Evolutionary conservation across 2,329 filamentous ascomycete genomes (phyloP).

Genomic region (Aspergillus vadensis): DNA sequence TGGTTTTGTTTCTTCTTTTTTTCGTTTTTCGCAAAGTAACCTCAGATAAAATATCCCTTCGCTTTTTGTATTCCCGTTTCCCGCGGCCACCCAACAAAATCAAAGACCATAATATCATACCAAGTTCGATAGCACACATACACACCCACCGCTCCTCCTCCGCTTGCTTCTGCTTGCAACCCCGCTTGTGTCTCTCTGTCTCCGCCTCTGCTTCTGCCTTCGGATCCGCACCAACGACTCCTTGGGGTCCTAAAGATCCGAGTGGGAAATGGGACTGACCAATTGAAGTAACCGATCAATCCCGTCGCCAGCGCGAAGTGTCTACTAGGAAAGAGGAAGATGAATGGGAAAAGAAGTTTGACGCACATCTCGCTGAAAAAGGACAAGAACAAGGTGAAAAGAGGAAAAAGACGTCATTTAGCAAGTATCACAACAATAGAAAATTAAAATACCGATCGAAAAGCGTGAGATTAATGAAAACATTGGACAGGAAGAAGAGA

Average conservation of each 20-base stretch:
- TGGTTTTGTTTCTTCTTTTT: constrained; percentile 20
- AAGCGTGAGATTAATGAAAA: constrained; percentile 19
- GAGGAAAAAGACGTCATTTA: constrained; percentile 18
- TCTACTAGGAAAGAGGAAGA: constrained; percentile 23
- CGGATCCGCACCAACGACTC: constrained; percentile 7
- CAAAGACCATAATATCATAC: background rate
- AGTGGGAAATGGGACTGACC: background rate
- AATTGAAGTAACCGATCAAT: background rate
- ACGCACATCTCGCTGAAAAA: constrained; percentile 23
- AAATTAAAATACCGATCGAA: constrained; percentile 30
- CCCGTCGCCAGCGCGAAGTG: constrained; percentile 4
- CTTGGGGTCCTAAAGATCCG: background rate
- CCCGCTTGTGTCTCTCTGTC: too few relatives aligned
- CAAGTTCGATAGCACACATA: background rate
- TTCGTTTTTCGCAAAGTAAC: constrained; percentile 9
- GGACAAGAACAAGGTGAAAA: constrained; percentile 11
- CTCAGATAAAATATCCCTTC: constrained; percentile 2
- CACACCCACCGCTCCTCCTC: background rate
- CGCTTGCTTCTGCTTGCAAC: background rate
- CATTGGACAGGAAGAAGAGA: constrained; percentile 20
- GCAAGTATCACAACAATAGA: constrained; percentile 30
- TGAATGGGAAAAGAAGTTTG: constrained; percentile 16
- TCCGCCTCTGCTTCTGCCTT: background rate
- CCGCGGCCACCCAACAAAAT: constrained; percentile 14
- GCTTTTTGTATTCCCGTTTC: constrained; percentile 22